Evolutionary conservation across 257 asterid genomes (phyloP), one percentile per base, ranked within the genome.

Genomic region (Solanum chiquidenum): DNA sequence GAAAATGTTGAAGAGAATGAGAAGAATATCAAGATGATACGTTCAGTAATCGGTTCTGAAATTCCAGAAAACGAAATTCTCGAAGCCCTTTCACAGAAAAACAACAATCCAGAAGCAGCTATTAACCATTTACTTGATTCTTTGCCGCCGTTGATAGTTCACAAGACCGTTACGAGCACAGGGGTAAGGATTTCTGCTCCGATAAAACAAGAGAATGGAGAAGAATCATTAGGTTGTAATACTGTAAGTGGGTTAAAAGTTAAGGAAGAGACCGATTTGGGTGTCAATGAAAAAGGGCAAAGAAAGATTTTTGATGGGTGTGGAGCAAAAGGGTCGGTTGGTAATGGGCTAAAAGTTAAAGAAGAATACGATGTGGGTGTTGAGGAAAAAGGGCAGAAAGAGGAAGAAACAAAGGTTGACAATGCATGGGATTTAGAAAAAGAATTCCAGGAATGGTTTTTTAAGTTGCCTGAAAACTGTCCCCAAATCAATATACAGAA

Each of bases 101-200:
- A 91, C 75, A 85, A 91, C 88, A 9, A 71, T 60, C 73, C 69
- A 0, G 89, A 75, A 2, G 88, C 74, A 29, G 93, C 95, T 23
- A 66, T 83, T 38, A 82, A 49, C 52, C 74, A 72, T 82, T 83
- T 91, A 16, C 80, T 91, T 7, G 92, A 87, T 69, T 89, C 87
- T 12, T 82, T 90, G 21, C 21, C 38, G 13, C 90, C 88, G 20
- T 84, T 66, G 0, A 29, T 88, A 1, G 92, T 92, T 87, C 88
- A 86, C 8, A 93, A 90, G 88, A 94, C 94, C 23, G 86, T 88
- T 55, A 95, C 95, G 18, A 87, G 95, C 80, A 92, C 92, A 0
- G 98, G 98, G 11, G 55, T 91, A 1, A 91, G 97, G 84, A 89
- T 95, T 86, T 91, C 94, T 10, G 62, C 89, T 49, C 94, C 83